These are phyloP conservation scores for Mycena venus DNA, from an alignment of 768 basidiomycete genomes.

Conservation along the genomic window DNA sequence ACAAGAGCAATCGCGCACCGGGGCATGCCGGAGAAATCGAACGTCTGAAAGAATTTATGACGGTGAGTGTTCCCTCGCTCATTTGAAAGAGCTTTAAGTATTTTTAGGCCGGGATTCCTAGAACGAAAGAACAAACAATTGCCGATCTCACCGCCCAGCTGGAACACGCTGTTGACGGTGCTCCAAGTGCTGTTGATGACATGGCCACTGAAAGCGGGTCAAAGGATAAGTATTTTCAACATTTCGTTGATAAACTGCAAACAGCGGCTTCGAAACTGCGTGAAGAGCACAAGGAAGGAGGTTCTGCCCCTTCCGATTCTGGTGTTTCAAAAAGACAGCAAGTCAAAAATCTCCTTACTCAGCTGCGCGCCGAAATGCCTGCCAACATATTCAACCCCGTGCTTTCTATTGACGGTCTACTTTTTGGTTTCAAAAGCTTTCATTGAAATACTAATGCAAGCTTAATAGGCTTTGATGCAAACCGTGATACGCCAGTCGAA, in stretches of 20 bases:
- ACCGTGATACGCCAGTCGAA: slow-evolving; percentile 36
- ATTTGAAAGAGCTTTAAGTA: neutral
- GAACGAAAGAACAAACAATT: neutral
- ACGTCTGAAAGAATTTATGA: slow-evolving; percentile 11
- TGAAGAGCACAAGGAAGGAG: neutral
- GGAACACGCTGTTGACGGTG: too few relatives aligned
- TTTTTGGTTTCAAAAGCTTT: neutral
- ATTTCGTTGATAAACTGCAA: neutral
- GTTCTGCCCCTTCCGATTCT: neutral
- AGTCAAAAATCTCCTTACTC: neutral
- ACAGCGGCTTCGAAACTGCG: neutral
- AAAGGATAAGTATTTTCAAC: neutral
- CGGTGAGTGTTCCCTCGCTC: neutral
- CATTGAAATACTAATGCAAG: neutral
- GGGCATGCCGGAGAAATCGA: slow-evolving; percentile 10
- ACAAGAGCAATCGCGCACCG: neutral
- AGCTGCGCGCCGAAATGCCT: neutral
- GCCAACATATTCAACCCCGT: neutral
- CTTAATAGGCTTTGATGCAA: slow-evolving; percentile 34
- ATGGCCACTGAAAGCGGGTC: slow-evolving; percentile 4
- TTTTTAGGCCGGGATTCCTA: neutral
- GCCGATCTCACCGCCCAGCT: too few relatives aligned
- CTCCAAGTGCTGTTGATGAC: too few relatives aligned
- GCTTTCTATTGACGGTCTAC: neutral
- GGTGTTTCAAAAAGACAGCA: neutral